Evolutionary conservation across 2,329 filamentous ascomycete species (phyloP).

Genomic region (Lomentospora prolificans): DNA sequence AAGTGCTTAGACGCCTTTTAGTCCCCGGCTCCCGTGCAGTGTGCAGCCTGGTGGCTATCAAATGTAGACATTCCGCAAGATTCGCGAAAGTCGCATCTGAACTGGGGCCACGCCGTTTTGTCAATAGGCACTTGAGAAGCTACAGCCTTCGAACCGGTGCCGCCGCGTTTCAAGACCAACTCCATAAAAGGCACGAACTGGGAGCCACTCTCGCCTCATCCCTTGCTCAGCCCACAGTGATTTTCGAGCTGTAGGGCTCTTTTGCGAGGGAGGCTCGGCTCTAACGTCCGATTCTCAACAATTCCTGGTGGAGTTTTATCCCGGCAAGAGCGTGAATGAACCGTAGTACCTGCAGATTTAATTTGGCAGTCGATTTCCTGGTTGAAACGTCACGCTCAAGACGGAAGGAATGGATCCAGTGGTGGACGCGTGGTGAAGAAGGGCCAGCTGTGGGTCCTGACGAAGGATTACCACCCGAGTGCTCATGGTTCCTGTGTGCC

Average conservation of each 20-base stretch:
- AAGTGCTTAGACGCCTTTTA: neutral
- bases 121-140: no score
- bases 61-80: no score
- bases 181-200: no score
- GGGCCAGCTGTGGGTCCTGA: neutral
- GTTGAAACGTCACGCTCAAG: neutral
- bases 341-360: neutral
- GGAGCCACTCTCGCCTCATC: no score
- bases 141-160: no score
- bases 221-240: no score
- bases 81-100: no score
- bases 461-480: neutral
- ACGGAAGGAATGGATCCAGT: neutral
- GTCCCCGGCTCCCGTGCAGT: no score
- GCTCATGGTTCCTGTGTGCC: neutral
- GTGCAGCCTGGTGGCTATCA: no score
- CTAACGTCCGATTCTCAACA: neutral
- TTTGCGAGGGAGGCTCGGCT: neutral
- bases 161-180: no score
- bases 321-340: neutral
- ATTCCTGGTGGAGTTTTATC: neutral
- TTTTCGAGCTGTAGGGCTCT: neutral
- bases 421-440: neutral
- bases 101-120: no score
- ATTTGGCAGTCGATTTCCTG: conserved; percentile 1